Base-by-base conservation (phyloP, 148 eudicot species). In the Mesembryanthemum crystallinum region DNA sequence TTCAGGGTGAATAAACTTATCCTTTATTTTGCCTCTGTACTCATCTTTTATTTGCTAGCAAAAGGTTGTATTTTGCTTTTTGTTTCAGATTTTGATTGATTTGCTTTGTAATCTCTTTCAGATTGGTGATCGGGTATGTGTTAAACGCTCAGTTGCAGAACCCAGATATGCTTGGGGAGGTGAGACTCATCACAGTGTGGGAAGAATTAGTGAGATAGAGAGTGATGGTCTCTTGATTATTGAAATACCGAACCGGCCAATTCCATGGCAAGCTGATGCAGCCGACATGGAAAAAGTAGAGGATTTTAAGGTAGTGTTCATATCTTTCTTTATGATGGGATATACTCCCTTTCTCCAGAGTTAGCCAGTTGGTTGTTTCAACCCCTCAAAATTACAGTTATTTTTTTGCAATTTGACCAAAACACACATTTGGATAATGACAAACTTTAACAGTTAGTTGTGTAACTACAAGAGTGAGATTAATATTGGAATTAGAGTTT, bases 101-200 rank as follows among this genome's bases (percentile, higher is more conserved):
- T 67, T 33, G 70, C 30, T 20, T 61, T 29, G 52, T 52, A 54
- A 27, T 45, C 62, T 74, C 64, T 76, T 76, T 54, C 85, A 95
- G 99, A 85, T 95, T 77, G 97, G 96, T 60, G 94, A 95, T 77
- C 85, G 92, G 73, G 94, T 95, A 43, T 95, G 97, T 78, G 98
- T 95, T 43, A 95, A 89, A 87, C 96, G 99, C 25, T 89, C 99
- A 76, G 90, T 89, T 83, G 92, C 97, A 32, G 96, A 92, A 82
- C 99, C 99, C 32, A 90, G 98, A 80, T 95, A 92, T 89, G 99
- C 96, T 82, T 95, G 99, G 99, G 99, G 99, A 25, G 99, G 99
- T 79, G 97, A 95, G 82, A 95, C 99, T 57, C 99, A 95, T 86
- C 97, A 95, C 28, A 95, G 99, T 66, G 92, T 95, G 71, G 99